A percentile compares a stretch with the other conserved stretches of the same genome.
These are phyloP conservation scores for Tulasnella sp. DNA, from an alignment of 768 basidiomycete genomes.

Conservation along the genomic window DNA sequence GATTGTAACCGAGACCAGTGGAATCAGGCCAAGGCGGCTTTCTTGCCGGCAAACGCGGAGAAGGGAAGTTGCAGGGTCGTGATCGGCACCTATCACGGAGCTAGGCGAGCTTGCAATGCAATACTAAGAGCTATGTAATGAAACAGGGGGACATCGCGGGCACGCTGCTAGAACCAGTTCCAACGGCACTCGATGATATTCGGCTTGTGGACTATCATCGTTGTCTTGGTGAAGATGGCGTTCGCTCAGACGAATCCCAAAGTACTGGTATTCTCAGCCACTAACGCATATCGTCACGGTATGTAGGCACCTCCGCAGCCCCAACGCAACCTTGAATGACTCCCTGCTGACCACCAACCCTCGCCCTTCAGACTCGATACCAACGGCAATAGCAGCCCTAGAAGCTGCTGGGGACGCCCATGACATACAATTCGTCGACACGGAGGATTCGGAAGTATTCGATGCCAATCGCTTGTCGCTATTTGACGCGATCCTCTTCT, in stretches of 20 bases:
- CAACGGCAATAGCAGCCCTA: conserved; percentile 51
- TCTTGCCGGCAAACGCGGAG: no score
- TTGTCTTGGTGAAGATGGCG: not conserved
- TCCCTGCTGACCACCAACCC: not conserved
- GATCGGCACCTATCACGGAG: no score
- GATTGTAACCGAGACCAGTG: no score
- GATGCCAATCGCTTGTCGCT: conserved; percentile 40
- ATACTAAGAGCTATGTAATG: no score
- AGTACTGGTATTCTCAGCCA: conserved; percentile 54
- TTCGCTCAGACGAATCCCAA: conserved; percentile 1
- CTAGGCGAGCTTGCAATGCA: no score
- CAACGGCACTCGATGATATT: not conserved
- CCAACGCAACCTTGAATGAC: not conserved
- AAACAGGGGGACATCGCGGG: no score
- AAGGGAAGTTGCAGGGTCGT: no score
- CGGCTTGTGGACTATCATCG: not conserved
- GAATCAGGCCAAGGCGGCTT: no score
- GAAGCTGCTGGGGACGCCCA: conserved; percentile 32
- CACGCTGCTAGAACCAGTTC: no score
- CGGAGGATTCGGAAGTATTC: conserved; percentile 51
- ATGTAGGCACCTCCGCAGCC: not conserved
- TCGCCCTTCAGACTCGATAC: conserved; percentile 42
- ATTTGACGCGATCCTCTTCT: conserved; percentile 60
- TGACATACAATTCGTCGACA: conserved; percentile 47
- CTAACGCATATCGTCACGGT: conserved; percentile 51